Conservation (phyloP, 208 protist species). For the Trypanosoma theileri region DNA sequence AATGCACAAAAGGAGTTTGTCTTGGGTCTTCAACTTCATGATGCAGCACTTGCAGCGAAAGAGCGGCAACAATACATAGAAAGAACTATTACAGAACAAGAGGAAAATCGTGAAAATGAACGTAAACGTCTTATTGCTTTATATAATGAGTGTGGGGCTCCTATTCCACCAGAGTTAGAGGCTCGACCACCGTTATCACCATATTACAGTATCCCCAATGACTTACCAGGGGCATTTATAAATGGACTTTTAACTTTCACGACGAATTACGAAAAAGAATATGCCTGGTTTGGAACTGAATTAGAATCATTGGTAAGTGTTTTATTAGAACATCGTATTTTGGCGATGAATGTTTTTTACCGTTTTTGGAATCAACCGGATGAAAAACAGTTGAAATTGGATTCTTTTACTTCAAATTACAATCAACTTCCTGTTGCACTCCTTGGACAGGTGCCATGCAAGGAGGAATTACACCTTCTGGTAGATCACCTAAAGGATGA, state of each 20-base stretch:
- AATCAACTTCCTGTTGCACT: slow-evolving; percentile 45
- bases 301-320: slow-evolving; percentile 35
- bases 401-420: slow-evolving; percentile 56
- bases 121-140: slow-evolving; percentile 54
- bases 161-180: slow-evolving; percentile 60
- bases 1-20: slow-evolving; percentile 35
- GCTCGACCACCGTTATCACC: neutral
- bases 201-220: slow-evolving; percentile 40
- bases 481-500: slow-evolving; percentile 47
- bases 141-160: slow-evolving; percentile 72
- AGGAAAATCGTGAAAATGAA: slow-evolving; percentile 59
- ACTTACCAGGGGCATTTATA: slow-evolving; percentile 45
- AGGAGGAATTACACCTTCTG: slow-evolving; percentile 75
- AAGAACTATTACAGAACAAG: slow-evolving; percentile 36
- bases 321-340: slow-evolving; percentile 49
- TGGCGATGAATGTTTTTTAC: slow-evolving; percentile 35
- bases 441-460: slow-evolving; percentile 49
- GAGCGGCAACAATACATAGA: slow-evolving; percentile 40
- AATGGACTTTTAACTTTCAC: slow-evolving; percentile 38
- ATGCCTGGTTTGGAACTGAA: slow-evolving; percentile 36
- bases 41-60: slow-evolving; percentile 44
- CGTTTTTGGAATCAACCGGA: slow-evolving; percentile 59
- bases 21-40: slow-evolving; percentile 34
- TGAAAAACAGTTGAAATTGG: slow-evolving; percentile 63
- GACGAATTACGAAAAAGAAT: slow-evolving; percentile 48